These are phyloP conservation scores for Vanrija sp. DNA, from an alignment of 1,284 basidiomycete species.

Conservation along the genomic window DNA sequence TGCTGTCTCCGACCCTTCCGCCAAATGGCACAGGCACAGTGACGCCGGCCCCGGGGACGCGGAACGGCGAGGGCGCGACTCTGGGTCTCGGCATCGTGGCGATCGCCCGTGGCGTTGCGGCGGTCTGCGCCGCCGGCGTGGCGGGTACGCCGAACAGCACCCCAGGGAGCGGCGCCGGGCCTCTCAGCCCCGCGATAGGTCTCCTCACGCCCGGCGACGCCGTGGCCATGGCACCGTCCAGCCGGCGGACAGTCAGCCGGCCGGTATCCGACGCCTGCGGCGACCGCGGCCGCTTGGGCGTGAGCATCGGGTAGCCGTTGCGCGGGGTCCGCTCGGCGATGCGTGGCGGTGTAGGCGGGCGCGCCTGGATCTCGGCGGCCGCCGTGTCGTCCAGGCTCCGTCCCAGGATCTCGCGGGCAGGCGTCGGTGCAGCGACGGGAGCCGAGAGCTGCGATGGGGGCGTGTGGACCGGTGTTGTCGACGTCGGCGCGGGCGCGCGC, in stretches of 20 bases:
- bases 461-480: too few species aligned
- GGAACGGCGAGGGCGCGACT: neutral
- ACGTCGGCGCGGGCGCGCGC: too few species aligned
- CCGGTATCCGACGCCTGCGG: neutral
- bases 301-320: conserved; percentile 5
- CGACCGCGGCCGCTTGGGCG: neutral
- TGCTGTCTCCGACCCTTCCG: conserved; percentile 1
- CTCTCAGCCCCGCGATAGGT: neutral
- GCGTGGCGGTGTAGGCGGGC: neutral
- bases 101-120: neutral
- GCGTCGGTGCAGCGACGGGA: too few species aligned
- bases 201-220: neutral
- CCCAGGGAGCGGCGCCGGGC: neutral
- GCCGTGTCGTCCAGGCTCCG: too few species aligned
- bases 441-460: too few species aligned
- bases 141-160: neutral
- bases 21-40: conserved; percentile 6
- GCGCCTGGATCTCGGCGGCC: too few species aligned
- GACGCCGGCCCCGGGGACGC: neutral
- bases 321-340: conserved; percentile 3
- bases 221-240: neutral
- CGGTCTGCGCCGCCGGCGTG: neutral
- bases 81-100: neutral
- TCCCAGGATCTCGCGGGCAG: too few species aligned
- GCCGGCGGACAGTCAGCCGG: neutral